Base-by-base conservation (phyloP, 192 early-diverging fungal species). In the Entrophospora sp. region DNA sequence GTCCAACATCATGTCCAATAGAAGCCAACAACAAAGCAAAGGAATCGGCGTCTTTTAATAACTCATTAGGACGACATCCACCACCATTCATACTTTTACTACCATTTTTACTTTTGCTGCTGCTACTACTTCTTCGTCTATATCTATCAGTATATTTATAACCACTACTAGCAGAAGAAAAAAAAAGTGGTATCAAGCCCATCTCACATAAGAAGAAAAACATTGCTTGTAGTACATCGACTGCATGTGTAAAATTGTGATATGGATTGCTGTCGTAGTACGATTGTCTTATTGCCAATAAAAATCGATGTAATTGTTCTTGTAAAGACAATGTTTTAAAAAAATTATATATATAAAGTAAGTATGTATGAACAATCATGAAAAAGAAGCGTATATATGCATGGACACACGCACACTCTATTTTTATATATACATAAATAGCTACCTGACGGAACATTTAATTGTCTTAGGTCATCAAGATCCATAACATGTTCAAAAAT, bases 241-340 rank as follows among this genome's bases (percentile, higher is more conserved):
- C 87, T 1, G 94, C 96, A 71, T 98, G 96, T 25, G 85, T 81
- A 73, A 92, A 91, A 77, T 98, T 98, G 78, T 98, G 96, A 69
- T 93, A 96, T 7, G 91, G 90, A 72, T 95, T 95, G 12, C 68
- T 76, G 16, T 78, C 72, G 52, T 84, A 76, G 65, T 86, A 86
- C 9, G 75, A 73, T 61, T 78, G 75, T 36, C 77, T 69, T 27
- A 86, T 53, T 40, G 76, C 80, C 42, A 82, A 71, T 9, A 84
- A 71, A 59, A 84, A 79, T 14, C 71, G 70, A 58, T 81, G 78
- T 34, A 81, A 66, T 63, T 77, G 71, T 14, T 75, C 79, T 81
- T 61, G 24, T 49, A 71, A 35, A 61, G 30, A 51, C 18, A 65
- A 62, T 64, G 12, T 56, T 35, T 14, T 28, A 62, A 42, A 73